Evolutionary conservation across 2,329 filamentous ascomycete species (phyloP).

Genomic region (Neofusicoccum kwambonambiense): DNA sequence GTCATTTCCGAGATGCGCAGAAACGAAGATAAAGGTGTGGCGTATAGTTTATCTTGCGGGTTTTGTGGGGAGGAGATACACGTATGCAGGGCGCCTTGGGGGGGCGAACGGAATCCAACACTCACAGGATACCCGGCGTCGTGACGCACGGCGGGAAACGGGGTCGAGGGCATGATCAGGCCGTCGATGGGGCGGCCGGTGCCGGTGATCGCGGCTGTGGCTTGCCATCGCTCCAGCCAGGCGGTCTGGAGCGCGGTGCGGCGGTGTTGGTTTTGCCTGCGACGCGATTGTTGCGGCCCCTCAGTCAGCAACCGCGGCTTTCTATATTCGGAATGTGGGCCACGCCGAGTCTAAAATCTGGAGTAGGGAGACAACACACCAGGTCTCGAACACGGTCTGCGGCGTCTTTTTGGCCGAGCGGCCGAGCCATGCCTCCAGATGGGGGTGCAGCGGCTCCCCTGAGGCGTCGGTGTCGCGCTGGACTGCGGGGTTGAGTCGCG

Average conservation of each 20-base stretch:
- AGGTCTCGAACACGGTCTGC: conserved; percentile 25
- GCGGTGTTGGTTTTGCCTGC: conserved; percentile 24
- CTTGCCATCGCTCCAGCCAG: conserved; percentile 27
- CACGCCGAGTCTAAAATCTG: not conserved
- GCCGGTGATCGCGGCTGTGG: conserved; percentile 12
- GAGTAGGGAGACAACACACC: conserved; percentile 1
- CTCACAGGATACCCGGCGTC: not conserved
- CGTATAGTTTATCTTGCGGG: not conserved
- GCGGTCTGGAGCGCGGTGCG: conserved; percentile 22
- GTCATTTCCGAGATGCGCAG: not conserved
- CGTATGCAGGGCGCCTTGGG: too few species aligned
- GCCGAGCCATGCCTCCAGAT: conserved; percentile 24
- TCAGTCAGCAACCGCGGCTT: not conserved
- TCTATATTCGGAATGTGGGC: not conserved
- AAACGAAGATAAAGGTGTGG: not conserved
- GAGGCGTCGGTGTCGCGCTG: conserved; percentile 24
- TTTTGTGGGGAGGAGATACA: not conserved
- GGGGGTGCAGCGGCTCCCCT: conserved; percentile 24
- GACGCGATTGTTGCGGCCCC: not conserved
- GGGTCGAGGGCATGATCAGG: conserved; percentile 14
- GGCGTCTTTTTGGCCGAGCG: conserved; percentile 20
- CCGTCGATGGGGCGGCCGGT: conserved; percentile 19
- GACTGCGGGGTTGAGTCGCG: conserved; percentile 23
- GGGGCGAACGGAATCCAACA: not conserved
- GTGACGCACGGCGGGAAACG: not conserved